A percentile compares a stretch with the other conserved stretches of the same genome.
Conservation (phyloP, 305 asterid species). For the Fraxinus angustifolia region DNA sequence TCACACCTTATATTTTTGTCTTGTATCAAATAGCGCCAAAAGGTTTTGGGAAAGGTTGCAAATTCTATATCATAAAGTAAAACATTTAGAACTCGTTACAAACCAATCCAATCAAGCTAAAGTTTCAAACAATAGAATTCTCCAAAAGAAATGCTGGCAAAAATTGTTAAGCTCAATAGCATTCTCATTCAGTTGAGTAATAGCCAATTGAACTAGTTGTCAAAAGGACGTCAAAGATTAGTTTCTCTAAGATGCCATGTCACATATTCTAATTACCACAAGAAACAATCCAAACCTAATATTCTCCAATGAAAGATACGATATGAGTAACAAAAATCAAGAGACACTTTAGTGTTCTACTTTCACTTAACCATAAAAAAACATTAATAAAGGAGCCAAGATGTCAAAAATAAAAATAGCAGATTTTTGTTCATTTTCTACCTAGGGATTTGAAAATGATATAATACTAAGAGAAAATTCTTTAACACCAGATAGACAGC, state of each 20-base stretch:
- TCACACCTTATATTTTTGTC: background rate
- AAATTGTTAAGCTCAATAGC: background rate
- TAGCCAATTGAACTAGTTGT: background rate
- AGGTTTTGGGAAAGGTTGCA: background rate
- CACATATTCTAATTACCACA: background rate
- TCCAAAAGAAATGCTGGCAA: background rate
- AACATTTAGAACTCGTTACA: background rate
- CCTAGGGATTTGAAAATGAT: background rate
- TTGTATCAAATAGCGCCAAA: background rate
- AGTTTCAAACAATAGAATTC: background rate
- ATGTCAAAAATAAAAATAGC: background rate
- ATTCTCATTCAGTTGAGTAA: background rate
- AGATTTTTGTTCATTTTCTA: background rate
- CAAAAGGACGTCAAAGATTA: background rate
- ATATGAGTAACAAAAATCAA: background rate
- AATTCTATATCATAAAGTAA: background rate
- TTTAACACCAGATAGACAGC: background rate
- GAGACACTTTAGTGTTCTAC: background rate
- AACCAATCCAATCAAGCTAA: background rate
- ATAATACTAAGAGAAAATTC: background rate
- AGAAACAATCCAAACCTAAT: background rate
- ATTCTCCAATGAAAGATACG: background rate
- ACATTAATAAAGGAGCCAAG: background rate
- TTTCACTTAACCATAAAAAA: background rate
- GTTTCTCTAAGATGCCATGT: background rate